Base-by-base conservation (phyloP, 2,329 filamentous ascomycete species). In the Furcasterigmium sp. region DNA sequence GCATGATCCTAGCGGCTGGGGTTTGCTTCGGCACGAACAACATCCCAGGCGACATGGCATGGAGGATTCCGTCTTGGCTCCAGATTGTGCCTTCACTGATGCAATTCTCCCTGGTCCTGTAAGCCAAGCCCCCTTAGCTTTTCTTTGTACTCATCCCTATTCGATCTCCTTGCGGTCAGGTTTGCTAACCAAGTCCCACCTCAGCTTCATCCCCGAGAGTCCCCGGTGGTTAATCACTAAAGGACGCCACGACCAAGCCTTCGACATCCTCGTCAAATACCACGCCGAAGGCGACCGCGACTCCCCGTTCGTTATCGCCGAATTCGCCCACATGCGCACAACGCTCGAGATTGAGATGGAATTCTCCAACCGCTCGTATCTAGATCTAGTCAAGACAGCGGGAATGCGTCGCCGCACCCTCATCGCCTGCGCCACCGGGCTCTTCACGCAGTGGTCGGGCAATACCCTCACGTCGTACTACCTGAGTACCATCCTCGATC, bases 391-490 rank as follows among this genome's bases (percentile, higher is more conserved):
- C 25, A 61, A 60, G 36, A 73, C 72, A 1, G 45, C 66, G 2
- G 76, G 70, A 17, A 75, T 74, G 58, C 66, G 69, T 1, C 66
- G 70, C 26, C 70, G 73, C 30, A 60, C 70, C 7, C 51, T 74
- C 36, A 68, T 78, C 50, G 66, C 69, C 13, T 58, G 62, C 2
- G 63, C 73, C 23, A 63, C 78, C 13, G 73, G 74, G 26, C 52
- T 78, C 3, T 76, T 76, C 53, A 72, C 72, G 2, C 74, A 78
- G 55, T 69, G 72, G 55, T 74, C 70, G 14, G 74, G 64, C 53
- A 78, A 72, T 50, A 67, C 68, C n/a, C 60, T 73, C 37, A 66
- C 72, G 46, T 68, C 64, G 10, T 67, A 73, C 59, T 76, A 74
- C 52, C 60, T 75, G 6, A 64, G 60, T 34, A 65, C 63, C 39